A percentile compares a stretch with the other conserved stretches of the same genome.
Conservation (phyloP, 345 rosid species). For the Mercurialis annua region DNA sequence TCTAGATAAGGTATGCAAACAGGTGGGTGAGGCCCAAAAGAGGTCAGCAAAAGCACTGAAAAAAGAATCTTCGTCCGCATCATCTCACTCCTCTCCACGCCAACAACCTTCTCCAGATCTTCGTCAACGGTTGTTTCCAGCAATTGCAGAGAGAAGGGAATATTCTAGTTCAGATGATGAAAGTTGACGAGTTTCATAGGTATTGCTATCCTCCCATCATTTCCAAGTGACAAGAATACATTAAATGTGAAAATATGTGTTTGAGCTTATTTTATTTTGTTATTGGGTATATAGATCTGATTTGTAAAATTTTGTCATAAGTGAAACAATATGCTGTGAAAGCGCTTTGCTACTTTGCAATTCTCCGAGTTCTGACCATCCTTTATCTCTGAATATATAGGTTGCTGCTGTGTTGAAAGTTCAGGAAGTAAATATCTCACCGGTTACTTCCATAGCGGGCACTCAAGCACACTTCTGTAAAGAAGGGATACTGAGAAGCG, state of each 20-base stretch:
- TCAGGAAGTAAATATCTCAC: too few species aligned
- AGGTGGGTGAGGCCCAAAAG: constrained; percentile 61
- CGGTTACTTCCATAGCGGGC: not conserved
- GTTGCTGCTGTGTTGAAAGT: not conserved
- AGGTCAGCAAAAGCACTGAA: constrained; percentile 42
- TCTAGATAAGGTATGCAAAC: constrained; percentile 77
- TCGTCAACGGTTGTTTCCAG: constrained; percentile 68
- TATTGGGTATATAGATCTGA: too few species aligned
- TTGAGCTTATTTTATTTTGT: too few species aligned
- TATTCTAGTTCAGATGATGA: constrained; percentile 53
- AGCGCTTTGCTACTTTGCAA: not conserved
- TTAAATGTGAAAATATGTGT: too few species aligned
- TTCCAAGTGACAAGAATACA: too few species aligned
- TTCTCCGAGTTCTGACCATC: not conserved
- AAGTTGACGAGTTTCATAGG: constrained; percentile 17
- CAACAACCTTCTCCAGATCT: constrained; percentile 41
- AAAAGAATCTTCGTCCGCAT: constrained; percentile 46
- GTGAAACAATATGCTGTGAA: not conserved
- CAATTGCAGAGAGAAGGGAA: constrained; percentile 54
- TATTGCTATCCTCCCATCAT: constrained; percentile 1
- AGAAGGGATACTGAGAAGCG: not conserved
- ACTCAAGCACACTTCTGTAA: not conserved
- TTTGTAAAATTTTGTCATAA: not conserved
- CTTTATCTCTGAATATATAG: not conserved
- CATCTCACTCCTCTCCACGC: constrained; percentile 47